phyloP scores from a whole-genome alignment of 495 filamentous ascomycete species.

The Pyronema domesticum region DNA sequence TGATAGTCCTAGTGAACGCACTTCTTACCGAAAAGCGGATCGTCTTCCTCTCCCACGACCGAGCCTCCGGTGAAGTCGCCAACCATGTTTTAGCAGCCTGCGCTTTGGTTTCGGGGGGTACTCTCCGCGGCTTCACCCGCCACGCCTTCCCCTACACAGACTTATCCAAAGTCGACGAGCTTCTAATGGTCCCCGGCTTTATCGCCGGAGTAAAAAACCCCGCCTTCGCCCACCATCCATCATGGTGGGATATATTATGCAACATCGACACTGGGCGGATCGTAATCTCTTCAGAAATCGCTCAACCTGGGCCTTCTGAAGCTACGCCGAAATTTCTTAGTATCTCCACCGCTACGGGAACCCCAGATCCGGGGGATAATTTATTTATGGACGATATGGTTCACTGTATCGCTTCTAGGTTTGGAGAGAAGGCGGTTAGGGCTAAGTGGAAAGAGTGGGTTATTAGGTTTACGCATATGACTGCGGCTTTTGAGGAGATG shows the following conservation, averaged over 20 bases:
- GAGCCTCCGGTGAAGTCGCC: conserved; percentile 82
- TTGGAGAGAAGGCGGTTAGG: conserved; percentile 77
- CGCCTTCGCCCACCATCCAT: conserved; percentile 78
- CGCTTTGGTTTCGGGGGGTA: conserved; percentile 80
- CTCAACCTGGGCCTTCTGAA: conserved; percentile 14
- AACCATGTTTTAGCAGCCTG: conserved; percentile 90
- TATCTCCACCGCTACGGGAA: conserved; percentile 16
- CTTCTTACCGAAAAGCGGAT: conserved; percentile 93
- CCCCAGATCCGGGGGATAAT: conserved; percentile 55
- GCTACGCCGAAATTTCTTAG: conserved; percentile 11
- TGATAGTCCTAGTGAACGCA: conserved; percentile 60
- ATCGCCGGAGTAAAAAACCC: conserved; percentile 97
- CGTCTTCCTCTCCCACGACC: conserved; percentile 87
- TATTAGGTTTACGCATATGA: conserved; percentile 72
- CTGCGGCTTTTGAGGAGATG: conserved; percentile 84
- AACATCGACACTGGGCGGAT: conserved; percentile 83
- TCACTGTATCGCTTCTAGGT: conserved; percentile 62
- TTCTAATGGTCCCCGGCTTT: conserved; percentile 88
- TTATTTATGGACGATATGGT: conserved; percentile 77
- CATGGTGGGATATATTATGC: conserved; percentile 97
- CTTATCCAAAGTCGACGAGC: conserved; percentile 90
- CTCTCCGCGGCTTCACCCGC: conserved; percentile 88
- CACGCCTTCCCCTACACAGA: conserved; percentile 98
- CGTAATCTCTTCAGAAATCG: conserved; percentile 48
- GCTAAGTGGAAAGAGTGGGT: conserved; percentile 85